Percentiles rank a stretch among this genome's conserved stretches.
Conservation (phyloP, 257 asterid species). For the Cruciata laevipes region DNA sequence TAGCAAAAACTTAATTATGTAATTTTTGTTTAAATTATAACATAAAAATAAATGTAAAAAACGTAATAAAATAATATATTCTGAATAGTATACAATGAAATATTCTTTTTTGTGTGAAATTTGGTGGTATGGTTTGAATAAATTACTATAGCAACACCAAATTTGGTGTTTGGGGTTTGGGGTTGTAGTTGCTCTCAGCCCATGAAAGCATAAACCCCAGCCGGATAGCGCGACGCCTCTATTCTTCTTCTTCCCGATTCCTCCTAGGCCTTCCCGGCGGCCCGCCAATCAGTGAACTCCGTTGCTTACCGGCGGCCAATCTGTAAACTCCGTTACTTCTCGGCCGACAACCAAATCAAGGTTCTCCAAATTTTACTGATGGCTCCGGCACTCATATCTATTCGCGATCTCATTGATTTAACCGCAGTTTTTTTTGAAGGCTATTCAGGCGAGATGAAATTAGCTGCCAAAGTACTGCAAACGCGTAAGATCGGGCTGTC, state of each 20-base stretch:
- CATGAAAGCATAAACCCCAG: not conserved
- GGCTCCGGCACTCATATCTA: not conserved
- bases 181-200: too few species aligned
- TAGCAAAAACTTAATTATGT: too few species aligned
- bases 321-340: not conserved
- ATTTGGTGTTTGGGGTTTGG: too few species aligned
- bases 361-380: not conserved
- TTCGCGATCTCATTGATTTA: not conserved
- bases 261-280: constrained; percentile 1
- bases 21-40: too few species aligned
- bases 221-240: not conserved
- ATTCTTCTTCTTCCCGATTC: not conserved
- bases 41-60: too few species aligned
- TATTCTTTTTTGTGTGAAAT: too few species aligned
- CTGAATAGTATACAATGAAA: too few species aligned
- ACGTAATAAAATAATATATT: too few species aligned
- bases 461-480: constrained; percentile 28
- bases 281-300: too few species aligned
- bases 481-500: constrained; percentile 31
- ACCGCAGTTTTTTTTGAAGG: not conserved
- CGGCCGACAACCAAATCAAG: not conserved
- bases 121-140: too few species aligned
- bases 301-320: not conserved
- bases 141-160: too few species aligned
- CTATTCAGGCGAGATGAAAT: constrained; percentile 40